Base-by-base conservation (phyloP, 2,329 filamentous ascomycete genomes). In the Claviceps pusilla region DNA sequence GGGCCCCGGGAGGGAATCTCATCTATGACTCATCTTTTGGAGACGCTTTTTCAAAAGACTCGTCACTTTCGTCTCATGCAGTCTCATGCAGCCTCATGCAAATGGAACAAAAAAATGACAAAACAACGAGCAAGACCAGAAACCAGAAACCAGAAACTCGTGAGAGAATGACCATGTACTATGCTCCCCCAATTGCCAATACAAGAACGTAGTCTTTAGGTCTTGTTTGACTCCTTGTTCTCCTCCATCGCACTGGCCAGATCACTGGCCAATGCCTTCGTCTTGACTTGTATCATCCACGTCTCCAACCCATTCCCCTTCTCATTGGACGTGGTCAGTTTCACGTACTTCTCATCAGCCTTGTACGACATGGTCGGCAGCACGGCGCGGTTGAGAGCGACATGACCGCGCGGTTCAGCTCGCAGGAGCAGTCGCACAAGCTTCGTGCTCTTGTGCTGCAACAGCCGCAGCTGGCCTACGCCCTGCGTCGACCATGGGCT, bases 231-330 rank as follows among this genome's bases (percentile, higher is more conserved):
- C 55, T 69, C 66, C 69, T 82, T 82, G 61, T 79, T 66, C 58
- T 73, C 68, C 65, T 81, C 77, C 62, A 81, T 57, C 2, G 69
- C 70, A 16, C 66, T 66, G 1, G 76, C 76, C 45, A 87, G 66
- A 50, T 73, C 70, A 60, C 73, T 70, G 12, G 83, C 77, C 46
- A 82, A 62, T 41, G 78, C 75, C 58, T 75, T 72, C 3, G 82
- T 83, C 71, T 86, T 87, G 50, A 88, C 79, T 64, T 84, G 81
- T 16, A 89, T 68, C 64, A 84, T 77, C 83, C 83, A 90, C 4
- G 80, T 81, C 67, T 86, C 83, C 33, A 86, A 67, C 0, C 76
- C 75, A 48, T 74, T 74, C 16, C 81, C 82, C 51, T 73, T 72
- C 51, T 81, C 78, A 55, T 76, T 76, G 1, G 80, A 76, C 5